These are phyloP conservation scores for Rhinocladiella similis DNA, from an alignment of 2,329 filamentous ascomycete species.

Conservation along the genomic window DNA sequence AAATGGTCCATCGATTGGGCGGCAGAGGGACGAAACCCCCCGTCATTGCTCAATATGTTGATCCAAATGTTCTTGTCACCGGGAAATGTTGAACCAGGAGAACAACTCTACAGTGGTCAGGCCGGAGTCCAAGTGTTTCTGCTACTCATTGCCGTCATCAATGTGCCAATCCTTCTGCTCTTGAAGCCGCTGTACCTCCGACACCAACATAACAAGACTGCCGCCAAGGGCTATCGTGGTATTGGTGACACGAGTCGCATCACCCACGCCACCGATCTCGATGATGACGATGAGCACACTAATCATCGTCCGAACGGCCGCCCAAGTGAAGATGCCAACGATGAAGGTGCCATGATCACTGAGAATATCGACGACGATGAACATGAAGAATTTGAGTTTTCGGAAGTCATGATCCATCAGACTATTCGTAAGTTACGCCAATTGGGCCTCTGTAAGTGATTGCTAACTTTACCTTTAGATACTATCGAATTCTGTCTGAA, in stretches of 20 bases:
- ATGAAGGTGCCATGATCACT: slow-evolving; percentile 85
- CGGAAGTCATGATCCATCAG: slow-evolving; percentile 97
- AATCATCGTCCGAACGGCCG: slow-evolving; percentile 54
- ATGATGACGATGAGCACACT: slow-evolving; percentile 59
- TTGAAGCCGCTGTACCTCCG: slow-evolving; percentile 95
- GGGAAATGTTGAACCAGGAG: slow-evolving; percentile 65
- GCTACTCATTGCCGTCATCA: slow-evolving; percentile 76
- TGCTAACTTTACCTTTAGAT: slow-evolving; percentile 31
- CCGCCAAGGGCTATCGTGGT: slow-evolving; percentile 85
- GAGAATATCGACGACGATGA: slow-evolving; percentile 76
- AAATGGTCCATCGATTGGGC: slow-evolving; percentile 95
- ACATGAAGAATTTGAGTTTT: slow-evolving; percentile 96
- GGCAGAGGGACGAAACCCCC: slow-evolving; percentile 66
- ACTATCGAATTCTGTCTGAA: slow-evolving; percentile 87
- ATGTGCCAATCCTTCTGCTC: slow-evolving; percentile 89
- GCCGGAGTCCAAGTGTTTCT: slow-evolving; percentile 72
- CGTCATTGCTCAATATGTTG: slow-evolving; percentile 94
- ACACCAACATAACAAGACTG: slow-evolving; percentile 86
- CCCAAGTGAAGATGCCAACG: slow-evolving; percentile 72
- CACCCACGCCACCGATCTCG: slow-evolving; percentile 86
- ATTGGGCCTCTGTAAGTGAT: slow-evolving; percentile 33
- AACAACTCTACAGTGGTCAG: slow-evolving; percentile 78
- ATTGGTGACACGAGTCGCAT: slow-evolving; percentile 79
- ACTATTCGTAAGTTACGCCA: slow-evolving; percentile 73
- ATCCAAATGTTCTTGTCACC: slow-evolving; percentile 99